Conservation (phyloP, 495 filamentous ascomycete genomes). For the Penicillium arizonense region DNA sequence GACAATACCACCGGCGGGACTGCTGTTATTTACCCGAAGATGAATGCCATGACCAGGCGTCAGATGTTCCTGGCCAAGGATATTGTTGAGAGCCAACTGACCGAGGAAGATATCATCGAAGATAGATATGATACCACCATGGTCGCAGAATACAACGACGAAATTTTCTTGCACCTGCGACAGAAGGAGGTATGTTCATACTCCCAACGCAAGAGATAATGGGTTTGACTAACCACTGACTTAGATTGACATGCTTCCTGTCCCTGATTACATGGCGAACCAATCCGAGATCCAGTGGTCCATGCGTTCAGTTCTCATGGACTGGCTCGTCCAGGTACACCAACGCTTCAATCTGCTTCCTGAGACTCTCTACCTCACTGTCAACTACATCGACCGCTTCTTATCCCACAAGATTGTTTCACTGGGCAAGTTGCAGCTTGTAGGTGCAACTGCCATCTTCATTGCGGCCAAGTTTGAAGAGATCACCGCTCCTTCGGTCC, state of each 20-base stretch:
- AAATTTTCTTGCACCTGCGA: conserved; percentile 91
- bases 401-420: conserved; percentile 93
- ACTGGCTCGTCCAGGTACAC: conserved; percentile 97
- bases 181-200: conserved; percentile 73
- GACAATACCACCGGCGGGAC: conserved; percentile 79
- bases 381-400: conserved; percentile 97
- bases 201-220: not conserved
- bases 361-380: conserved; percentile 89
- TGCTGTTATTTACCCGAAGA: conserved; percentile 68
- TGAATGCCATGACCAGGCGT: conserved; percentile 22
- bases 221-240: conserved; percentile 16
- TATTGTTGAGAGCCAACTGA: conserved; percentile 60
- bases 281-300: conserved; percentile 99
- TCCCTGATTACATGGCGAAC: conserved; percentile 91
- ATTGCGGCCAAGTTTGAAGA: conserved; percentile 98
- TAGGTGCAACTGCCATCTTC: conserved; percentile 93
- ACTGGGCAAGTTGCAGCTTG: conserved; percentile 89
- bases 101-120: conserved; percentile 71
- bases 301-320: conserved; percentile 96
- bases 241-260: conserved; percentile 77
- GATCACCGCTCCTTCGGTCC: conserved; percentile 91
- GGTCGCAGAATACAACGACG: conserved; percentile 94
- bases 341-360: conserved; percentile 85
- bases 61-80: conserved; percentile 70
- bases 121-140: conserved; percentile 94